Percentiles rank a stretch among this genome's conserved stretches.
Evolutionary conservation across 257 asterid species (phyloP).

Genomic region (Linderniella brevidens): DNA sequence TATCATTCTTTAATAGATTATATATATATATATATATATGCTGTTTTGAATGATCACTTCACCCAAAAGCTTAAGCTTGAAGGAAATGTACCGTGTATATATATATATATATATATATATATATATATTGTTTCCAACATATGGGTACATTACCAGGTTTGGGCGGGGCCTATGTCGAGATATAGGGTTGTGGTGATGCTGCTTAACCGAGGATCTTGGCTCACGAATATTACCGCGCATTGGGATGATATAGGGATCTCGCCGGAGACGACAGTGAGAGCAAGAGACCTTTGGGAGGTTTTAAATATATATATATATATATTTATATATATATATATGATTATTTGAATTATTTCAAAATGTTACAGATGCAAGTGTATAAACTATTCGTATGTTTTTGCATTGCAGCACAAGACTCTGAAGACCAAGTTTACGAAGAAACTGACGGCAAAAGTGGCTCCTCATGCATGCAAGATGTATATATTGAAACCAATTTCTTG

Average conservation of each 20-base stretch:
- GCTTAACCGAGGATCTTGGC: slow-evolving; percentile 40
- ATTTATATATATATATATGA: background rate
- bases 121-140: background rate
- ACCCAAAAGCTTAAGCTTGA: too few relatives aligned
- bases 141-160: slow-evolving; percentile 21
- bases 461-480: slow-evolving; percentile 77
- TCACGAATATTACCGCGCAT: slow-evolving; percentile 28
- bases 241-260: slow-evolving; percentile 84
- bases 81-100: background rate
- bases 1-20: too few relatives aligned
- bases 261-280: slow-evolving; percentile 22
- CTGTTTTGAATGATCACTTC: too few relatives aligned
- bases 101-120: background rate
- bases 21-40: too few relatives aligned
- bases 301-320: background rate
- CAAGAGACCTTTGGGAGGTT: slow-evolving; percentile 87
- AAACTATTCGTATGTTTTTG: too few relatives aligned
- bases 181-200: slow-evolving; percentile 57
- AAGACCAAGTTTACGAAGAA: slow-evolving; percentile 37
- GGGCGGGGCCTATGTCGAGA: slow-evolving; percentile 80
- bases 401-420: slow-evolving; percentile 73
- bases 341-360: background rate
- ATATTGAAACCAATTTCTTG: slow-evolving; percentile 39
- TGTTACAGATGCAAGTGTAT: background rate
- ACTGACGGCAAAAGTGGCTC: slow-evolving; percentile 42